Conservation (phyloP, 2,329 filamentous ascomycete species). For the Aspergillus flavus region DNA sequence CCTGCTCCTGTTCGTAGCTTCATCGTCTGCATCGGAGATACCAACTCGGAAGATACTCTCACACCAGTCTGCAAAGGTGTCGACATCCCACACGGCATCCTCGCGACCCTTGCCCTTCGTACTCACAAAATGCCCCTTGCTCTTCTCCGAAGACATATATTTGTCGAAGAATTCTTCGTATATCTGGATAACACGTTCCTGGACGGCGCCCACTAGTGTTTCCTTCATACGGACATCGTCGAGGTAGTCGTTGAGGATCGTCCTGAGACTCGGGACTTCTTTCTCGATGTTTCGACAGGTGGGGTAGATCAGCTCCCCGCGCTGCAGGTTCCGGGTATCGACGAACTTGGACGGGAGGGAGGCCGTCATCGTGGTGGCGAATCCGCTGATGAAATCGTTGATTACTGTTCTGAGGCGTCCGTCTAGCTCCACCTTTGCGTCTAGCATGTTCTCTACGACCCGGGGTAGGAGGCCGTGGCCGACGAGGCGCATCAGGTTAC, state of each 20-base stretch:
- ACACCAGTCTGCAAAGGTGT: conserved; percentile 66
- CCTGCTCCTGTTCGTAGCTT: conserved; percentile 20
- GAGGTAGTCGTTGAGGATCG: conserved; percentile 64
- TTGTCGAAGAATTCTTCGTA: conserved; percentile 68
- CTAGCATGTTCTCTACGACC: conserved; percentile 71
- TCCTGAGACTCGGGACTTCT: conserved; percentile 58
- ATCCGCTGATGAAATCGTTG: conserved; percentile 65
- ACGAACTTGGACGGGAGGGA: conserved; percentile 44
- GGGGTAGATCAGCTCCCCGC: conserved; percentile 46
- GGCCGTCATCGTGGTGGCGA: conserved; percentile 59
- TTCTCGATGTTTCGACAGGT: conserved; percentile 60
- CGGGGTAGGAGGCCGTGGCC: conserved; percentile 62
- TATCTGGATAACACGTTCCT: conserved; percentile 63
- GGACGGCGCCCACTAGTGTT: conserved; percentile 66
- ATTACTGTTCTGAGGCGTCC: conserved; percentile 64
- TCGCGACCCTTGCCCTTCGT: conserved; percentile 63
- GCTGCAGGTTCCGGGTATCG: conserved; percentile 41
- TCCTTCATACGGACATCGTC: conserved; percentile 66
- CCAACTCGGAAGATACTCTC: conserved; percentile 62
- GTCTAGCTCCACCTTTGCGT: conserved; percentile 70
- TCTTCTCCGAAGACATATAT: conserved; percentile 46
- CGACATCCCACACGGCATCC: conserved; percentile 66
- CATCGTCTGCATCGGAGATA: conserved; percentile 29
- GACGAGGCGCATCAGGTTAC: conserved; percentile 62
- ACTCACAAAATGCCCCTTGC: conserved; percentile 35